Conservation (phyloP, 225 moss, liverwort and hornwort species). For the Physcomitrium patens region DNA sequence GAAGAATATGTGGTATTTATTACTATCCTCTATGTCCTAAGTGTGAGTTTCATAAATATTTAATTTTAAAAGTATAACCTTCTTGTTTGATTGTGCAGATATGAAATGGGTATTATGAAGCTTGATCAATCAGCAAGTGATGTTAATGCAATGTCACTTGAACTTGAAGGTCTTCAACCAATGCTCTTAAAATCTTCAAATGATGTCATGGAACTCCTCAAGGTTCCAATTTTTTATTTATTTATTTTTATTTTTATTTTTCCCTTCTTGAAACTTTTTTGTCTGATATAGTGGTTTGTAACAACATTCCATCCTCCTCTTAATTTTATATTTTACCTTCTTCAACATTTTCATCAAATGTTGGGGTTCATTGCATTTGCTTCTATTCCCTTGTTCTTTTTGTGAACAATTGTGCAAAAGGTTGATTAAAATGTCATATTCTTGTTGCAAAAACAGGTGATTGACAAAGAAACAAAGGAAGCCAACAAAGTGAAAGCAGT, state of each 20-base stretch:
- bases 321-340: too few relatives aligned
- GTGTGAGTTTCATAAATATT: too few relatives aligned
- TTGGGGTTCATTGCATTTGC: too few relatives aligned
- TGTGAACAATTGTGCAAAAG: not conserved
- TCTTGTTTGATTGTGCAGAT: conserved; percentile 32
- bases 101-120: conserved; percentile 81
- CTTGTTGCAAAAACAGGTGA: conserved; percentile 50
- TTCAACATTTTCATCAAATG: too few relatives aligned
- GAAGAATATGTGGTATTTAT: too few relatives aligned
- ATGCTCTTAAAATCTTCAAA: conserved; percentile 71
- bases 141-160: conserved; percentile 81
- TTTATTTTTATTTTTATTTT: too few relatives aligned
- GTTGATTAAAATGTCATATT: not conserved
- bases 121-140: conserved; percentile 86
- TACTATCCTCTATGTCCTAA: not conserved
- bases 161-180: conserved; percentile 82
- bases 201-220: conserved; percentile 86
- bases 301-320: too few relatives aligned
- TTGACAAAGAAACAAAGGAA: conserved; percentile 72
- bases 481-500: conserved; percentile 84
- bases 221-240: conserved; percentile 36
- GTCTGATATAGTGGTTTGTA: too few relatives aligned
- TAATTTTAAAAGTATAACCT: not conserved
- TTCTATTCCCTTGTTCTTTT: not conserved
- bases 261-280: too few relatives aligned